These are phyloP conservation scores for Solanum hybrid DNA, from an alignment of 305 asterid species.

Conservation along the genomic window DNA sequence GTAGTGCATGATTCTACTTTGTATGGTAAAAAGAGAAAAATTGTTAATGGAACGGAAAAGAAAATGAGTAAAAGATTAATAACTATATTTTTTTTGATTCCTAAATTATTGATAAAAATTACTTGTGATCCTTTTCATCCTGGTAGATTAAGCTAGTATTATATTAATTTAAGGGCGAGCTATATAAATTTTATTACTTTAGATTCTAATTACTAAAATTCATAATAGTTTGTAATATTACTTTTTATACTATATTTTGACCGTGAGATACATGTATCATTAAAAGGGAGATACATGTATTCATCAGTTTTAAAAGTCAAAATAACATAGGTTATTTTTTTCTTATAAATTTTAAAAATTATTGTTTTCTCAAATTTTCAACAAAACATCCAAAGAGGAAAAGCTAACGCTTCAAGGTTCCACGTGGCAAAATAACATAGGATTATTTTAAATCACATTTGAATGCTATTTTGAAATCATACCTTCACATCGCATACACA, in stretches of 20 bases:
- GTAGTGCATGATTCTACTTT: neutral
- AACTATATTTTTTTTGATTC: too few species aligned
- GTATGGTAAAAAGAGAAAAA: neutral
- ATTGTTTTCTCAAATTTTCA: neutral
- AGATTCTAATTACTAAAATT: too few species aligned
- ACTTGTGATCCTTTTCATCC: neutral
- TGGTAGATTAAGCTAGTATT: neutral
- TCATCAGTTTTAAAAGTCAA: neutral
- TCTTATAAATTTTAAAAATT: neutral
- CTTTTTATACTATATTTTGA: too few species aligned
- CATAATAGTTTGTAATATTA: too few species aligned
- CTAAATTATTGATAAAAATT: neutral
- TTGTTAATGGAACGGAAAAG: neutral
- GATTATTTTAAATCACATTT: neutral
- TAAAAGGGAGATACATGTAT: neutral
- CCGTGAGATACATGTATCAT: neutral
- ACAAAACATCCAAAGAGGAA: neutral
- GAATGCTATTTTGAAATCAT: neutral
- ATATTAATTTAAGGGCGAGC: neutral
- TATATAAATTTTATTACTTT: too few species aligned
- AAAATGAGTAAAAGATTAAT: neutral
- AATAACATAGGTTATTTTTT: neutral
- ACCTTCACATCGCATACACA: neutral
- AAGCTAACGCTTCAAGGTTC: neutral
- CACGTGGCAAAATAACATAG: neutral